Evolutionary conservation across 495 filamentous ascomycete genomes (phyloP).

Genomic region (Podospora pseudopauciseta): DNA sequence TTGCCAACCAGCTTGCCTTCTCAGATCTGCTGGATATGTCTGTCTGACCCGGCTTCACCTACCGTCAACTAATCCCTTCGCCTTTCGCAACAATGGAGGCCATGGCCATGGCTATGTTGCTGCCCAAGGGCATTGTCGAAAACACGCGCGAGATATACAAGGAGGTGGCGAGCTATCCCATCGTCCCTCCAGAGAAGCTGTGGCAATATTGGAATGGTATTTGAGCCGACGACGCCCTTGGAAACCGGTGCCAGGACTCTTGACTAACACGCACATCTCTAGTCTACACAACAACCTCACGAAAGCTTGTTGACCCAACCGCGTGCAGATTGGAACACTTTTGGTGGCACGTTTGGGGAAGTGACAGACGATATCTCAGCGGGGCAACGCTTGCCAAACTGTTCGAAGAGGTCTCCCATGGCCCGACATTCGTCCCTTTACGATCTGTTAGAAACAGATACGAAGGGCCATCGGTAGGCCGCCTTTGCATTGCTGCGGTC

Average conservation of each 20-base stretch:
- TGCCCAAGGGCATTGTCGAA: slow-evolving; percentile 41
- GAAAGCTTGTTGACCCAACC: slow-evolving; percentile 49
- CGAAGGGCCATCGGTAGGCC: not conserved
- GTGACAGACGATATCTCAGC: slow-evolving; percentile 43
- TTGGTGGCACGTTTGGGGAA: slow-evolving; percentile 57
- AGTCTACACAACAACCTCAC: slow-evolving; percentile 53
- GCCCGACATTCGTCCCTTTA: slow-evolving; percentile 47
- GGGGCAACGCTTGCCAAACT: slow-evolving; percentile 45
- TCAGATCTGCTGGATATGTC: not conserved
- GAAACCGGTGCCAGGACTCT: not conserved
- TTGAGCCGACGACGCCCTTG: slow-evolving; percentile 3
- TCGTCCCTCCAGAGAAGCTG: slow-evolving; percentile 47
- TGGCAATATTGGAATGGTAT: slow-evolving; percentile 51
- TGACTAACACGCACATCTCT: slow-evolving; percentile 15
- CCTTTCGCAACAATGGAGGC: not conserved
- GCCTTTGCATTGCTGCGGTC: not conserved
- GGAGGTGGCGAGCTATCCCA: slow-evolving; percentile 46
- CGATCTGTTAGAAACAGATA: slow-evolving; percentile 28
- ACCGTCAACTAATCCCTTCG: not conserved
- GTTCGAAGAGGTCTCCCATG: slow-evolving; percentile 48
- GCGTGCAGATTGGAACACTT: slow-evolving; percentile 53
- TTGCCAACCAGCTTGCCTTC: not conserved
- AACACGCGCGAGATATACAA: slow-evolving; percentile 44
- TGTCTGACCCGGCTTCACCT: not conserved
- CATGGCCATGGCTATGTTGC: not conserved